Percentiles rank a stretch among this genome's conserved stretches.
Conservation (phyloP, 345 rosid genomes). For the Syzygium oleosum region DNA sequence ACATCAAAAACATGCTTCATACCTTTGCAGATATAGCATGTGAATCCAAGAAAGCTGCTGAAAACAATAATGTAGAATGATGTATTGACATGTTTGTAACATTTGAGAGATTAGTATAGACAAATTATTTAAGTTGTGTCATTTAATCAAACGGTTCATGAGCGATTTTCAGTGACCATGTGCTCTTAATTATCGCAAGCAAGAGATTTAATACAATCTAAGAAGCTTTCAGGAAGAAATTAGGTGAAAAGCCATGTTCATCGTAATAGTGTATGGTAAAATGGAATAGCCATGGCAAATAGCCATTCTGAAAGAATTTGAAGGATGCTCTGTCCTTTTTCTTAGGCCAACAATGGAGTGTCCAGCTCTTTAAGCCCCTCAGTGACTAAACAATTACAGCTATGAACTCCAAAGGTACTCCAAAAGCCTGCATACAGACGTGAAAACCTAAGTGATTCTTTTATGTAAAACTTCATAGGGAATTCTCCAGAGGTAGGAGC, state of each 20-base stretch:
- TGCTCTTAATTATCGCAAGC: background rate
- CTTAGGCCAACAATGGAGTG: background rate
- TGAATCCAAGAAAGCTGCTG: background rate
- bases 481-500: background rate
- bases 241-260: background rate
- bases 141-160: background rate
- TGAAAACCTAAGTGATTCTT: background rate
- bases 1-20: background rate
- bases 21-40: background rate
- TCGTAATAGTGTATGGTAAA: background rate
- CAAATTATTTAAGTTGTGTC: background rate
- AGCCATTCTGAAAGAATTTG: background rate
- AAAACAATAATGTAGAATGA: background rate
- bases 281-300: background rate
- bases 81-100: background rate
- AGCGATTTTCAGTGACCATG: background rate
- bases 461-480: background rate
- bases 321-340: background rate
- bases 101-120: background rate
- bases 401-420: background rate
- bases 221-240: background rate
- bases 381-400: background rate
- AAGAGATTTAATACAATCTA: background rate
- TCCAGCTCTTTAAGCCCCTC: background rate
- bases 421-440: background rate